Evolutionary conservation across 345 rosid species (phyloP), one percentile per base, ranked within the genome.

Genomic region (Eucalyptus regnans): DNA sequence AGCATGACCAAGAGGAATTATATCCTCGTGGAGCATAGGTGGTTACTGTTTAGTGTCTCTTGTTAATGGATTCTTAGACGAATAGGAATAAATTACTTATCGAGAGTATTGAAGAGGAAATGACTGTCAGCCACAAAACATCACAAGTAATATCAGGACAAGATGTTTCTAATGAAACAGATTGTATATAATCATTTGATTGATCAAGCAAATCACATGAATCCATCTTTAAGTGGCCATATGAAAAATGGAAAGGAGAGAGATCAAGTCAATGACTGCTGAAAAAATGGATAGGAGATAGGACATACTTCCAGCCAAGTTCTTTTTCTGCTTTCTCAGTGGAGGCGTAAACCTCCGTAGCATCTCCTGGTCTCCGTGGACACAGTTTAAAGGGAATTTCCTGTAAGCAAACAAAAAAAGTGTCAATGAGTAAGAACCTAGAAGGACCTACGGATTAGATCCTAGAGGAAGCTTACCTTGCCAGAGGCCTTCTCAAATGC

Each of bases 401-500:
- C 99, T 98, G 95, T 89, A 91, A 51, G 68, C 68, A 50, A 85
- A 52, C 7, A 46, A n/a, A 50, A 48, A 27, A 81, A 18, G n/a
- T 41, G 44, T 49, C 58, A 66, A 41, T 83, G 25, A 20, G 20
- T 17, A 76, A 56, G 62, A 17, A 16, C 44, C 80, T 43, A 33
- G 87, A 76, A 64, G 64, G 41, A 76, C 60, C 84, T 16, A 44
- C 23, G 29, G 23, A 66, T 37, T 22, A 12, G 62, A 79, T 50
- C 15, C 29, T 23, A 64, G 44, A 52, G 51, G 88, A 64, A 16
- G 33, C n/a, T 92, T 83, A 96, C 99, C 97, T 96, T 95, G 91
- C 97, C 97, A 87, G 94, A 97, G 89, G 95, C 99, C 90, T 96
- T 98, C 91, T 97, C 99, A 88, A 97, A 98, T 86, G 98, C 98